Conservation (phyloP, 192 early-diverging fungal species). For the Backusella psychrophila region DNA sequence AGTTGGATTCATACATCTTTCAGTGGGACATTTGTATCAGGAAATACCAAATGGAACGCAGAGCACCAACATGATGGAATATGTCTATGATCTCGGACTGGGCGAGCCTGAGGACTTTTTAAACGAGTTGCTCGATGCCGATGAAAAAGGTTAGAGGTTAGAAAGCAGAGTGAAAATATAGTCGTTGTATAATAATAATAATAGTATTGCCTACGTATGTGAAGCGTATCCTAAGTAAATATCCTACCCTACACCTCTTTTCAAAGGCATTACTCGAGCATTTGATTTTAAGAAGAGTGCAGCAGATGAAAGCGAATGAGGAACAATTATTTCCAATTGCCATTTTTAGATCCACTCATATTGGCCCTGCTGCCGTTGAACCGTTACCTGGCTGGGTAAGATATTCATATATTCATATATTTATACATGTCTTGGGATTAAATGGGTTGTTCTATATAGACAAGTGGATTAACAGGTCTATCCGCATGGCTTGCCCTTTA, state of each 20-base stretch:
- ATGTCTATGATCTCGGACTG: conserved; percentile 23
- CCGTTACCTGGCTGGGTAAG: conserved; percentile 31
- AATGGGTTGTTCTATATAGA: neutral
- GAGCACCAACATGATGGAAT: conserved; percentile 12
- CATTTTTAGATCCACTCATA: conserved; percentile 23
- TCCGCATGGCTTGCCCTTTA: conserved; percentile 21
- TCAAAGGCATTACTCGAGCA: conserved; percentile 47
- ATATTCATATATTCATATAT: too few species aligned
- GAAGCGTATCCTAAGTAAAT: conserved; percentile 25
- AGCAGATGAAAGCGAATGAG: conserved; percentile 25
- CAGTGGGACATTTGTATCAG: conserved; percentile 19
- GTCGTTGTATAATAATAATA: conserved; percentile 6
- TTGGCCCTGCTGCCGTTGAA: conserved; percentile 27
- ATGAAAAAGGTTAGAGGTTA: conserved; percentile 22
- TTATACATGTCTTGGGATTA: too few species aligned
- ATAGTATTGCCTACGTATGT: conserved; percentile 5
- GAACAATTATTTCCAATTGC: conserved; percentile 28
- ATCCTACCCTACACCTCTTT: conserved; percentile 46
- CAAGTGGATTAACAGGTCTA: conserved; percentile 28
- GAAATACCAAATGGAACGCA: conserved; percentile 14
- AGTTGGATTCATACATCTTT: conserved; percentile 33
- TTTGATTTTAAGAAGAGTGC: conserved; percentile 34
- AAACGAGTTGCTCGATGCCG: conserved; percentile 13
- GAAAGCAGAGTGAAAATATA: conserved; percentile 6
- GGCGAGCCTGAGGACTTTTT: conserved; percentile 31